Evolutionary conservation across 1,284 basidiomycete species (phyloP).

Genomic region (Irpex sp.): DNA sequence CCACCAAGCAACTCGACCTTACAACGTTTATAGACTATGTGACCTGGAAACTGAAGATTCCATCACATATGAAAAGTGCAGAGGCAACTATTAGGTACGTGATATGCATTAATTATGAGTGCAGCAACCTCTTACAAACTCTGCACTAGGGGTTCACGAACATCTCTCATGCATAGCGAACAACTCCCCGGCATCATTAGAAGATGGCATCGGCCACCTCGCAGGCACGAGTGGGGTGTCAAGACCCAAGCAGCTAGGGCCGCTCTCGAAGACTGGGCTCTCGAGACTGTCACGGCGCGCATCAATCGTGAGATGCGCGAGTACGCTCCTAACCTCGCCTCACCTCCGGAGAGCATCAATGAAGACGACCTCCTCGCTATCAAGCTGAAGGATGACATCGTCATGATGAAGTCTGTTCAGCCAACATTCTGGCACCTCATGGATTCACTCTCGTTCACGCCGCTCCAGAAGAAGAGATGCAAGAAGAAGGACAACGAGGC

Average conservation of each 20-base stretch:
- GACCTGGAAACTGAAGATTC: not conserved
- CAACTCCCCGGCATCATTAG: not conserved
- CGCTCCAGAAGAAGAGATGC: constrained; percentile 17
- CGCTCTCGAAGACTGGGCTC: constrained; percentile 18
- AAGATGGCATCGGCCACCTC: not conserved
- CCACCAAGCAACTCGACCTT: not conserved
- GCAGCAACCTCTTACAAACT: not conserved
- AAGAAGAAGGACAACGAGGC: constrained; percentile 23
- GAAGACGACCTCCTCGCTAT: constrained; percentile 8
- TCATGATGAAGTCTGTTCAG: constrained; percentile 5
- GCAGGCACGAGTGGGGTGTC: constrained; percentile 6
- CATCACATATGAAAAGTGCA: not conserved
- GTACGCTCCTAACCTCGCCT: not conserved
- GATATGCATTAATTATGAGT: not conserved
- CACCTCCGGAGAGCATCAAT: not conserved
- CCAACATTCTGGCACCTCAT: constrained; percentile 22
- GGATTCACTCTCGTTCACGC: constrained; percentile 12
- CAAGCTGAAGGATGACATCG: constrained; percentile 6
- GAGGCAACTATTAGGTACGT: not conserved
- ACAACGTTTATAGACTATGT: not conserved
- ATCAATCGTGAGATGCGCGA: constrained; percentile 1
- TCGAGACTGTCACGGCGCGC: constrained; percentile 7
- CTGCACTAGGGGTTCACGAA: not conserved
- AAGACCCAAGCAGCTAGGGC: constrained; percentile 14
- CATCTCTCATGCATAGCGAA: not conserved